Percentiles rank a stretch among this genome's conserved stretches.
Conservation (phyloP, 2,329 filamentous ascomycete genomes). For the Hypoxylon sp. region DNA sequence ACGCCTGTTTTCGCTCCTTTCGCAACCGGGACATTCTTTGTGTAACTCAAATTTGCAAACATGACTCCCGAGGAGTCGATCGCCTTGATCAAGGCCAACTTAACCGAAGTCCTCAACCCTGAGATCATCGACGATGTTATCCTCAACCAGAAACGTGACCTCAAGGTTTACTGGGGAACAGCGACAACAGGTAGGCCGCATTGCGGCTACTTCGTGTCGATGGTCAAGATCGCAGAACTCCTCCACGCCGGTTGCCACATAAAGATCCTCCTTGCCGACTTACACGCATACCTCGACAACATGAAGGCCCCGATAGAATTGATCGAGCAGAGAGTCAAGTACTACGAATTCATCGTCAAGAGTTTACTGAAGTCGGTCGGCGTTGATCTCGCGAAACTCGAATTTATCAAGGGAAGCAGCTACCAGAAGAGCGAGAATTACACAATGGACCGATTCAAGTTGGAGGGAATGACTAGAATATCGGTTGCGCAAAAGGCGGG, state of each 20-base stretch:
- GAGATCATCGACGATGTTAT: constrained; percentile 82
- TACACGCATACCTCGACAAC: constrained; percentile 84
- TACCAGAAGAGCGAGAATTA: constrained; percentile 83
- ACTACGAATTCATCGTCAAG: constrained; percentile 84
- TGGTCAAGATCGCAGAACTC: constrained; percentile 90
- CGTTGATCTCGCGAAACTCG: constrained; percentile 81
- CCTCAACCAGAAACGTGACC: constrained; percentile 75
- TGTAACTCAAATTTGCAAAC: constrained; percentile 7
- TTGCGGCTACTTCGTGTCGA: constrained; percentile 89
- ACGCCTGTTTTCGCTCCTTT: constrained; percentile 1
- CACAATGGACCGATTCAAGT: constrained; percentile 87
- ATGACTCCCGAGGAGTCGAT: constrained; percentile 72
- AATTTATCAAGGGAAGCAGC: constrained; percentile 85
- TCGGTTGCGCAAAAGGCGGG: constrained; percentile 83
- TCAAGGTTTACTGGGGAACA: constrained; percentile 89
- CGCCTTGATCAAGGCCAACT: constrained; percentile 81
- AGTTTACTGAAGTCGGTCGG: constrained; percentile 81
- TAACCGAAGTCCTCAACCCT: constrained; percentile 84
- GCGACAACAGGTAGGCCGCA: constrained; percentile 79
- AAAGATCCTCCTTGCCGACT: constrained; percentile 80
- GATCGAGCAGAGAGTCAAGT: constrained; percentile 83
- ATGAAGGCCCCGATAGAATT: constrained; percentile 90
- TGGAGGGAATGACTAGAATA: constrained; percentile 77
- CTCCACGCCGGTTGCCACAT: constrained; percentile 87
- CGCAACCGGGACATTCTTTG: neutral